These are phyloP conservation scores for Cucumis hystrix DNA, from an alignment of 306 rosid genomes.

Conservation along the genomic window DNA sequence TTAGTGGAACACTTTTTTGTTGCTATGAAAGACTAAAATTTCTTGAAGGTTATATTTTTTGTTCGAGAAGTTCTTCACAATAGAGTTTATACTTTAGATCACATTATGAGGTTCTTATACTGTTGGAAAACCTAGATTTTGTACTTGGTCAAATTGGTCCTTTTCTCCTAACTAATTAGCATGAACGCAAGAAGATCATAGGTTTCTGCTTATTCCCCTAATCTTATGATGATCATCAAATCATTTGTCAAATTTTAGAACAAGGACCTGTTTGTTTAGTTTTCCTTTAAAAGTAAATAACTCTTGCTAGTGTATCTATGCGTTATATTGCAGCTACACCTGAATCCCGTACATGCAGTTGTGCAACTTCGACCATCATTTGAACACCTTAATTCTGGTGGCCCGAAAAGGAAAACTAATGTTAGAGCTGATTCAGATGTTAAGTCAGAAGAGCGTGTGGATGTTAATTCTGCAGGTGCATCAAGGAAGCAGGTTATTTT, in stretches of 20 bases:
- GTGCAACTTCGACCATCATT: slow-evolving; percentile 77
- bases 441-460: slow-evolving; percentile 36
- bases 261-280: not conserved
- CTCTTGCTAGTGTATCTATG: not conserved
- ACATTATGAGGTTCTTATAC: not conserved
- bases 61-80: not conserved
- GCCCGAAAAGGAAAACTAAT: slow-evolving; percentile 33
- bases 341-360: slow-evolving; percentile 66
- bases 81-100: not conserved
- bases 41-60: not conserved
- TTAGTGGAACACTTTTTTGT: not conserved
- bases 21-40: not conserved
- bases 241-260: not conserved
- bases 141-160: not conserved
- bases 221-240: not conserved
- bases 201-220: not conserved
- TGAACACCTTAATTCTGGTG: slow-evolving; percentile 42
- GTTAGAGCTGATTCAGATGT: slow-evolving; percentile 27
- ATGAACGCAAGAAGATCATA: not conserved
- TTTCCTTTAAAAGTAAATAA: not conserved
- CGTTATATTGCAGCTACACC: slow-evolving; percentile 61
- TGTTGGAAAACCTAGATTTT: not conserved
- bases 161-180: not conserved
- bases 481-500: slow-evolving; percentile 57
- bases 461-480: slow-evolving; percentile 31